phyloP scores from a whole-genome alignment of 257 asterid genomes.

The Henckelia pumila region DNA sequence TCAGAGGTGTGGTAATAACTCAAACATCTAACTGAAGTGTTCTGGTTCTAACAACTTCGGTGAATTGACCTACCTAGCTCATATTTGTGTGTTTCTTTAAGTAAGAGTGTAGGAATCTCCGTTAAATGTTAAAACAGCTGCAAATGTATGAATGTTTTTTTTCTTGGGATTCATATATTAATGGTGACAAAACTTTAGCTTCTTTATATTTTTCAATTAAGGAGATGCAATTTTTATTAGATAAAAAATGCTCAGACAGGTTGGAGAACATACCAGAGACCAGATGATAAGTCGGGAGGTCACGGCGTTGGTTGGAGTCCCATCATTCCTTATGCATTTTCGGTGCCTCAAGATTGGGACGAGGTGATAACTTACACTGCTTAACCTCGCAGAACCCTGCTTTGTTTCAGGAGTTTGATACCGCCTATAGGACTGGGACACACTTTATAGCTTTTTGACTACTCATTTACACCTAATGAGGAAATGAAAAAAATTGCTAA shows the following conservation, averaged over 20 bases:
- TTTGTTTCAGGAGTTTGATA: neutral
- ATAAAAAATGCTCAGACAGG: constrained; percentile 78
- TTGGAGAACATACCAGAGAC: constrained; percentile 95
- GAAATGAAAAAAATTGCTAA: neutral
- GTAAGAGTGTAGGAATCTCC: no score
- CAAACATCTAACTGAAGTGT: neutral
- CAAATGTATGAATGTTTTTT: neutral
- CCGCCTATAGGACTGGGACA: neutral
- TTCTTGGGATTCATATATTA: neutral
- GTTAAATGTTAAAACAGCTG: neutral
- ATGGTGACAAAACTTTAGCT: neutral
- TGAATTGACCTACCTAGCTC: neutral
- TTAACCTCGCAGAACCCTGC: neutral
- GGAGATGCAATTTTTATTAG: constrained; percentile 38
- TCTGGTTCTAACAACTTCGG: no score
- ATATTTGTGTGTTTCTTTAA: no score
- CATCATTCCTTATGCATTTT: constrained; percentile 70
- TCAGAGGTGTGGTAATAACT: neutral
- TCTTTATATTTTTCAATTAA: constrained; percentile 11
- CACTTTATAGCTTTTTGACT: neutral
- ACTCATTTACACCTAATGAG: neutral
- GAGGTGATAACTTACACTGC: constrained; percentile 48
- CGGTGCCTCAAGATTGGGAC: constrained; percentile 81
- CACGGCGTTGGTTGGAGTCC: constrained; percentile 99
- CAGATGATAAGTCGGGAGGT: constrained; percentile 95